Percentiles rank a stretch among this genome's conserved stretches.
These are phyloP conservation scores for Hyaloscypha finlandica DNA, from an alignment of 495 filamentous ascomycete species.

Conservation along the genomic window DNA sequence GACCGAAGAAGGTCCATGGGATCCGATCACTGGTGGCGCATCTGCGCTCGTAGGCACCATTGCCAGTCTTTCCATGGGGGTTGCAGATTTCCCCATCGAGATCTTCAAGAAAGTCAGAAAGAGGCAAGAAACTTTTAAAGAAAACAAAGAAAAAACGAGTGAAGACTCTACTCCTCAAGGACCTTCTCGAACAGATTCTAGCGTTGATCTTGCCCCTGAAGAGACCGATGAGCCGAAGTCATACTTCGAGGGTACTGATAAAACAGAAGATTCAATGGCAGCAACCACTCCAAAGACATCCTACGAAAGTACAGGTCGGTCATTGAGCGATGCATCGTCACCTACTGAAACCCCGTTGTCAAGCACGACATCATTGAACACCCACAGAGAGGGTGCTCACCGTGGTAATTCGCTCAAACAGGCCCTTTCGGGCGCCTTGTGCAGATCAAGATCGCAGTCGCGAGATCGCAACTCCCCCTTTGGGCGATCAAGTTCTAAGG, in stretches of 20 bases:
- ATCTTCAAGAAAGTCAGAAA: slow-evolving; percentile 57
- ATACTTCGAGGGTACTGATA: neutral
- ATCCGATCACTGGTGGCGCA: slow-evolving; percentile 71
- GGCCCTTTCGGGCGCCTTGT: slow-evolving; percentile 28
- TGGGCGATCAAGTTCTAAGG: slow-evolving; percentile 11
- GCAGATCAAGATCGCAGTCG: slow-evolving; percentile 25
- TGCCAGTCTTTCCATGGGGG: slow-evolving; percentile 73
- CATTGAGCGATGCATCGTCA: slow-evolving; percentile 14
- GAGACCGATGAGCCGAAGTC: neutral
- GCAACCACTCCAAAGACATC: slow-evolving; percentile 27
- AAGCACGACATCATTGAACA: neutral
- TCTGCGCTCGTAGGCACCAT: slow-evolving; percentile 75
- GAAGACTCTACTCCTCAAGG: slow-evolving; percentile 12
- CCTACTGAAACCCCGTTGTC: slow-evolving; percentile 19
- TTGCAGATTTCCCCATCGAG: slow-evolving; percentile 72
- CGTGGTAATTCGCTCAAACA: slow-evolving; percentile 27
- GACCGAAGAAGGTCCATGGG: slow-evolving; percentile 69
- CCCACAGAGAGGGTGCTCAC: neutral
- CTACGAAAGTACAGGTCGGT: slow-evolving; percentile 27
- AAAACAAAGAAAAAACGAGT: slow-evolving; percentile 1
- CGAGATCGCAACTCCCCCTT: slow-evolving; percentile 6
- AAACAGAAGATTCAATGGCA: slow-evolving; percentile 1
- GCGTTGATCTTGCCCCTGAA: slow-evolving; percentile 14
- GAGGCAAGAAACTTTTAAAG: slow-evolving; percentile 16
- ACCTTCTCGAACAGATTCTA: slow-evolving; percentile 16